Conservation (phyloP, 768 basidiomycete species). For the Mrakia hoshinonis region DNA sequence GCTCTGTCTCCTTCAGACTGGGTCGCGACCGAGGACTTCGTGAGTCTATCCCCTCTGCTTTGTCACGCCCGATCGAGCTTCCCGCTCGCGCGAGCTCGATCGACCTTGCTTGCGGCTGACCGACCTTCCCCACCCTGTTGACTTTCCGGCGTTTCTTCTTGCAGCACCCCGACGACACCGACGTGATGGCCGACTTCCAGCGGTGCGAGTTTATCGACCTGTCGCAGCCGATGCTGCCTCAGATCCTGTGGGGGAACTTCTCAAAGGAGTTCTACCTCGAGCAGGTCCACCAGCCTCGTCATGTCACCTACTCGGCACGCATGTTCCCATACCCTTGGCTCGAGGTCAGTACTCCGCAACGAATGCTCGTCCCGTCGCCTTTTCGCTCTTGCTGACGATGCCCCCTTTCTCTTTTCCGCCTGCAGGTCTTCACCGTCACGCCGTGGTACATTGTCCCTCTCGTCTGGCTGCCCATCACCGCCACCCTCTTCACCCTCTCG, state of each 20-base stretch:
- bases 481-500: slow-evolving; percentile 73
- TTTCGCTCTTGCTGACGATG: background rate
- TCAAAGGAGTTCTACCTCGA: slow-evolving; percentile 90
- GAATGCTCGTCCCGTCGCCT: background rate
- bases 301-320: slow-evolving; percentile 69
- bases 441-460: slow-evolving; percentile 88
- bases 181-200: slow-evolving; percentile 67
- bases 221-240: slow-evolving; percentile 67
- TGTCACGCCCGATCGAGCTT: slow-evolving; percentile 1
- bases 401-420: background rate
- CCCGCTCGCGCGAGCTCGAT: slow-evolving; percentile 15
- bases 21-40: slow-evolving; percentile 29
- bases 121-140: slow-evolving; percentile 3
- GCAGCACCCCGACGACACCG: slow-evolving; percentile 72
- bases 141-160: slow-evolving; percentile 47
- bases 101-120: background rate
- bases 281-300: slow-evolving; percentile 94
- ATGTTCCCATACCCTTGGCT: slow-evolving; percentile 62
- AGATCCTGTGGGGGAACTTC: slow-evolving; percentile 81
- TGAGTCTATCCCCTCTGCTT: background rate
- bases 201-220: slow-evolving; percentile 89
- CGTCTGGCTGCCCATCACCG: slow-evolving; percentile 80
- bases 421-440: slow-evolving; percentile 68
- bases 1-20: slow-evolving; percentile 2
- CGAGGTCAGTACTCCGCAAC: slow-evolving; percentile 62